Evolutionary conservation across 352 stramenopile species (phyloP), one percentile per base, ranked within the genome.

Genomic region (Pythium scleroteichum): DNA sequence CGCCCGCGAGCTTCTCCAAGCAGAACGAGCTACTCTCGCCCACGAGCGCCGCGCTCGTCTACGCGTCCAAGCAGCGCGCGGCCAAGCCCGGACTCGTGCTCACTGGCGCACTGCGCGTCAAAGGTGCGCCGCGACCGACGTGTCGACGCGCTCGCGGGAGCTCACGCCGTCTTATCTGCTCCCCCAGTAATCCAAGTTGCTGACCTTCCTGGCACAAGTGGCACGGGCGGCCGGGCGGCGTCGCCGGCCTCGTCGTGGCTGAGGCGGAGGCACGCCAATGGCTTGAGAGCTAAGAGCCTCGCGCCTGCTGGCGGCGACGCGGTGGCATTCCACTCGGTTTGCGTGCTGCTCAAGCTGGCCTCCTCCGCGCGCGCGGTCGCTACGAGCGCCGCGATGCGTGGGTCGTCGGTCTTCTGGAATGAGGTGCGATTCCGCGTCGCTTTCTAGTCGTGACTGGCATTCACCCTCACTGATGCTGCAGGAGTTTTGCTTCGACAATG

Each of bases 401-500:
- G 66, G 17, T 61, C 70, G 8, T 56, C 70, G 5, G 70, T 88
- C 12, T 62, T 49, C 42, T 91, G 79, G 77, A 79, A 88, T 27
- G 79, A 64, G 48, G 53, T 49, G 48, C 14, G 7, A 39, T 10
- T 35, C 29, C 29, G 29, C 10, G 29, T 35, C 10, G 12, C 7
- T 35, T 3, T 26, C 45, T 32, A 14, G 7, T 32, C 33, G 23
- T 22, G 26, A 41, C 2, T 27, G 27, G 9, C 16, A 20, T 53
- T 5, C 20, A 22, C 26, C 3, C 54, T 46, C n/a, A 35, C 19
- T n/a, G 46, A 52, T 29, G 9, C 1, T 27, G 4, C 53, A 93
- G 82, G 83, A 93, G 51, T 93, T 95, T 60, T 71, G 75, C 24
- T 66, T 93, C 38, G 82, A 93, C 23, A 66, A 76, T 46, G 79